A percentile compares a stretch with the other conserved stretches of the same genome.
Conservation (phyloP, 257 asterid genomes). For the Striga asiatica region DNA sequence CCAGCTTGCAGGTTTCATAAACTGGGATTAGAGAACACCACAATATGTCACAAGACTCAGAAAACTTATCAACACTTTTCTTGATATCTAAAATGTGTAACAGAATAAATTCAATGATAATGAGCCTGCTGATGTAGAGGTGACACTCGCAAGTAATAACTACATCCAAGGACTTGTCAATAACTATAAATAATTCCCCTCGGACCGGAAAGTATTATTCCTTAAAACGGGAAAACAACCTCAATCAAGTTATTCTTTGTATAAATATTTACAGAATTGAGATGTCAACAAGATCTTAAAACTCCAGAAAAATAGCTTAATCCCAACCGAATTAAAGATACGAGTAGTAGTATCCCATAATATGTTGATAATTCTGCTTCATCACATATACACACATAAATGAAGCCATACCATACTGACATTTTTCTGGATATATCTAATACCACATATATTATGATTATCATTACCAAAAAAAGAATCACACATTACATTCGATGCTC, state of each 20-base stretch:
- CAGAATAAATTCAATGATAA: not conserved
- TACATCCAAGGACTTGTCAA: slow-evolving; percentile 2
- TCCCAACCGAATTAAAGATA: no score
- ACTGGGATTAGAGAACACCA: slow-evolving; percentile 31
- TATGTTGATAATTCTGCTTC: no score
- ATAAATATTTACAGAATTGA: no score
- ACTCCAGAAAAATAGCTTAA: no score
- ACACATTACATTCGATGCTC: slow-evolving; percentile 4
- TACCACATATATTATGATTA: not conserved
- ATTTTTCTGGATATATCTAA: not conserved
- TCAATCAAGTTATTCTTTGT: no score
- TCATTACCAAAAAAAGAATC: slow-evolving; percentile 9
- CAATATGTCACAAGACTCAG: slow-evolving; percentile 1
- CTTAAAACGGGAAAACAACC: no score
- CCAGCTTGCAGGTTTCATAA: slow-evolving; percentile 93
- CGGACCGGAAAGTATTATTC: no score
- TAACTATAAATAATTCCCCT: not conserved
- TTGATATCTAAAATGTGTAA: slow-evolving; percentile 3
- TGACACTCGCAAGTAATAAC: not conserved
- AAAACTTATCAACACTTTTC: not conserved
- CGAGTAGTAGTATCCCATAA: no score
- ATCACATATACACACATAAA: not conserved
- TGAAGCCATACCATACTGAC: slow-evolving; percentile 6
- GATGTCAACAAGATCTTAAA: no score
- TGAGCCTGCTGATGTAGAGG: slow-evolving; percentile 1